phyloP scores from a whole-genome alignment of 768 basidiomycete species.

The Mycena pura region DNA sequence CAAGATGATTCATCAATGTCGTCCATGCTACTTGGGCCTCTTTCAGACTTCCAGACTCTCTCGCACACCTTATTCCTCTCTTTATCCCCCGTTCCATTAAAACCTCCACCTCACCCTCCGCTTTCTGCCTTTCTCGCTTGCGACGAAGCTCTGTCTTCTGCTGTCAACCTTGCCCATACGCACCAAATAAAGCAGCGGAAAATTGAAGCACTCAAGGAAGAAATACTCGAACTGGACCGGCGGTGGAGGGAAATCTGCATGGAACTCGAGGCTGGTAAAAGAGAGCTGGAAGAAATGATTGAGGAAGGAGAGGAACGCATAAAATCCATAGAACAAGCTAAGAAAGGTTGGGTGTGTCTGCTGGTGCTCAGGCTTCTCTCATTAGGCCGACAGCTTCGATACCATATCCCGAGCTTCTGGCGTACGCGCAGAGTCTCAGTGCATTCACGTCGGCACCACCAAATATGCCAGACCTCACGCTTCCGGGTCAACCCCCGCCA shows the following conservation, averaged over 20 bases:
- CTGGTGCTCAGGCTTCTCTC: not conserved
- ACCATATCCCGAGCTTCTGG: conserved; percentile 81
- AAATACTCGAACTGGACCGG: conserved; percentile 70
- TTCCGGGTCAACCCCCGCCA: conserved; percentile 76
- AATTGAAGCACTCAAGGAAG: conserved; percentile 74
- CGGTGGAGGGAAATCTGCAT: conserved; percentile 74
- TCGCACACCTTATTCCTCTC: conserved; percentile 76
- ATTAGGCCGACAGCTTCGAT: conserved; percentile 61
- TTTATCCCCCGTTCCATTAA: conserved; percentile 69
- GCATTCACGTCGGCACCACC: conserved; percentile 90
- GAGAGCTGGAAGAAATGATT: conserved; percentile 72
- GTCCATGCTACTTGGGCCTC: conserved; percentile 63
- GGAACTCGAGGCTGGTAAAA: conserved; percentile 69
- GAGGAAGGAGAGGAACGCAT: conserved; percentile 78
- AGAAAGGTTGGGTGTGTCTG: conserved; percentile 56
- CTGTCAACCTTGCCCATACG: conserved; percentile 66
- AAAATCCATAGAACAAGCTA: conserved; percentile 73
- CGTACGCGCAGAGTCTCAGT: conserved; percentile 85
- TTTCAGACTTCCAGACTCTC: conserved; percentile 66
- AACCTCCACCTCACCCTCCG: conserved; percentile 68
- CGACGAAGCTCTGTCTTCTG: conserved; percentile 69
- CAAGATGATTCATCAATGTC: conserved; percentile 57
- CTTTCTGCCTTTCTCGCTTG: conserved; percentile 63
- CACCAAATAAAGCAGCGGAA: conserved; percentile 80
- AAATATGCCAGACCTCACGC: conserved; percentile 78